Base-by-base conservation (phyloP, 176 grass and related monocot genomes). In the Dendrocalamus sinicus region DNA sequence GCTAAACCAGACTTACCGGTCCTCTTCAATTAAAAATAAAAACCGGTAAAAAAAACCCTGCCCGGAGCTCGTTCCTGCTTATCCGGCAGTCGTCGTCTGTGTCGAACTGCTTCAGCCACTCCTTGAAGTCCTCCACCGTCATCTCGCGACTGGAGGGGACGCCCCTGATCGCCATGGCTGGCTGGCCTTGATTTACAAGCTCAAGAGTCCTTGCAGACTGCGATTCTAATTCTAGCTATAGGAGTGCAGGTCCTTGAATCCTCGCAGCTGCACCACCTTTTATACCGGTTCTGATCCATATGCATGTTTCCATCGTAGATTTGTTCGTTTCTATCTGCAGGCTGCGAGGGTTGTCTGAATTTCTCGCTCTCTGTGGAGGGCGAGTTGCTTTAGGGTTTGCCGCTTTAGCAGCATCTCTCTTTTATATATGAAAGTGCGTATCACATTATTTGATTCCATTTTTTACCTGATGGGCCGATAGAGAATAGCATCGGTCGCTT, bases 81-180 rank as follows among this genome's bases (percentile, higher is more conserved):
- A 97, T 92, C 59, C 73, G 66, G 30, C 88, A 92, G 59, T 94
- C 92, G 45, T 83, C 45, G 28, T 95, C 77, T 13, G 65, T 40
- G 70, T 92, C 93, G 40, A 95, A 90, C 63, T 90, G 81, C 85
- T 89, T 92, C 30, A 95, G 65, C 93, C 93, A 95, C 14, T 75
- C 46, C 85, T 87, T 95, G 86, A 91, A 92, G 26, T 95, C 79
- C 69, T 92, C 59, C 47, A 90, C 13, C 0, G 86, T 91, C 64
- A 89, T 81, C 37, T 19, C 83, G 37, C 52, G 30, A 47, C 62
- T 28, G 12, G 73, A 73, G 24, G 46, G 63, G 6, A 86, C 9
- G 44, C 84, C 74, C 79, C 72, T 86, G 71, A 90, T 75, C 47
- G 84, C 91, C 91, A 93, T 92, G 26, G 70, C 19, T 68, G 45